phyloP scores from a whole-genome alignment of 768 basidiomycete genomes.

The Amylocystis lapponica region DNA sequence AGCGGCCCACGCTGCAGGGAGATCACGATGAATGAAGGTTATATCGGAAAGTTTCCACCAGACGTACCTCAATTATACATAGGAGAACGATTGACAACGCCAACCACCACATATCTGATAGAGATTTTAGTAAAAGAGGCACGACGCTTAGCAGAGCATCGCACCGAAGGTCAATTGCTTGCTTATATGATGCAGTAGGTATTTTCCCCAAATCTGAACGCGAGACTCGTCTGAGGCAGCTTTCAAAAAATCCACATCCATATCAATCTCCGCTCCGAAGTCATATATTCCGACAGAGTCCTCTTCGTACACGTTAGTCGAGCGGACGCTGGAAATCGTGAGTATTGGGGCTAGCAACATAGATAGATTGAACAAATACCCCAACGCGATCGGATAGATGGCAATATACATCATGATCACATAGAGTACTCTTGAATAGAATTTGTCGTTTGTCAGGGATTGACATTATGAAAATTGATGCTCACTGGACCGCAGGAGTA shows the following conservation, averaged over 20 bases:
- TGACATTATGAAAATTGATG: background rate
- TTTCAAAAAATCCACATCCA: constrained; percentile 30
- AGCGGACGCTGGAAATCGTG: constrained; percentile 32
- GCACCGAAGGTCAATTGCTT: constrained; percentile 48
- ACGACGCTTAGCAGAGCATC: background rate
- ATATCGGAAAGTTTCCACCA: background rate
- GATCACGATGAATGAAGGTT: background rate
- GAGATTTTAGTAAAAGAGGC: background rate
- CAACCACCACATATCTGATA: constrained; percentile 95
- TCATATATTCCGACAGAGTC: constrained; percentile 42
- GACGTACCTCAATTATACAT: constrained; percentile 83
- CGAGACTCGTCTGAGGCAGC: constrained; percentile 16
- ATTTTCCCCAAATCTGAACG: constrained; percentile 30
- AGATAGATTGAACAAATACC: constrained; percentile 33
- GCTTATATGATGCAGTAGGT: constrained; percentile 35
- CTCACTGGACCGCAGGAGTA: constrained; percentile 83
- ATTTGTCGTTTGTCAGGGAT: no score
- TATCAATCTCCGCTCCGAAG: constrained; percentile 24
- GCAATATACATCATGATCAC: constrained; percentile 92
- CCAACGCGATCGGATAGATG: constrained; percentile 76
- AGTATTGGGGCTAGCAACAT: background rate
- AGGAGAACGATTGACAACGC: constrained; percentile 77
- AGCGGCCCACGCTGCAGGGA: constrained; percentile 50
- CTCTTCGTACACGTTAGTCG: constrained; percentile 48
- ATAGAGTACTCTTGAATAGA: constrained; percentile 65